Evolutionary conservation across 1,139 yeast genomes (phyloP), one percentile per base, ranked within the genome.

Genomic region (Debaryomycetaceae sp.): DNA sequence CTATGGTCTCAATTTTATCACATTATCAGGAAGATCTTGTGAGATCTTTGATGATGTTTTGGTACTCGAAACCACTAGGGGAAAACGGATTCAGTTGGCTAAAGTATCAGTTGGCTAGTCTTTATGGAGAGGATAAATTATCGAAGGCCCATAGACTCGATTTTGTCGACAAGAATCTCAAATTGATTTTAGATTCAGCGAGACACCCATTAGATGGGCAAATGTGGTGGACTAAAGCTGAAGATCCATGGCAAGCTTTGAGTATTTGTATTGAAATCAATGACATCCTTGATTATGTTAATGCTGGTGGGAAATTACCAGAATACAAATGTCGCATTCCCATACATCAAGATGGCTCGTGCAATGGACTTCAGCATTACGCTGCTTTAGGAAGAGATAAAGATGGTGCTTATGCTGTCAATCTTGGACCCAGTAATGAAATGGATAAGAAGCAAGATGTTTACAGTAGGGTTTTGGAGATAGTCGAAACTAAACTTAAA

Each of bases 371-470:
- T 43, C 98, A 92, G 62, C 98, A 92, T 65, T 92, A 92, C 64
- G 98, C 98, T 13, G 98, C 98, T 0, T 73, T 92, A 34, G 98
- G 98, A 53, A 97, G 97, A 61, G 98, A 92, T 65, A 54, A 79
- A 19, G 96, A 86, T 59, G 98, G 98, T 59, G 98, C 97, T 0
- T 74, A 73, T 37, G 96, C 91, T 63, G 98, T 92, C 30, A 92
- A 92, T 55, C 68, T 92, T 57, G 31, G 61, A 3, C 63, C 64
- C 1, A 33, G 41, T 15, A 37, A 42, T n/a, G 29, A 35, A 5
- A 41, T 47, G 1, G 31, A 39, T 2, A 44, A 42, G 4, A 30
- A 62, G 34, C 61, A 60, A 17, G 78, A 72, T 44, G 65, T 72
- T 5, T 72, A 72, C 40, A 39, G 56, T 6, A 53, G 59, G 18